Evolutionary conservation across 768 basidiomycete species (phyloP), one percentile per base, ranked within the genome.

Genomic region (Suillus placidus): DNA sequence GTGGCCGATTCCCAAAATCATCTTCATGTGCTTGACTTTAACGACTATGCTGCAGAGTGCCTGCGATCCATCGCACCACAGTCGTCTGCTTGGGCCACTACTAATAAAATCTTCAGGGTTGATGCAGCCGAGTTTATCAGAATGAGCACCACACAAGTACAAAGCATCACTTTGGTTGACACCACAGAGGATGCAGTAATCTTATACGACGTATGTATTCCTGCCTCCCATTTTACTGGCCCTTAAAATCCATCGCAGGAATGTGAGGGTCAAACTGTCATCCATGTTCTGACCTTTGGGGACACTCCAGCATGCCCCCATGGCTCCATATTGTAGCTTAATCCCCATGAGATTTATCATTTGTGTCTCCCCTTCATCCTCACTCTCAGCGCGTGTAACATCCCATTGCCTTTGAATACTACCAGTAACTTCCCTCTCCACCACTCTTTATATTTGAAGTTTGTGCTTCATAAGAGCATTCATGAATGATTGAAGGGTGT

Each of bases 311-410:
- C 30, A 37, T 18, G 12, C 10, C 20, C 42, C 16, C n/a, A n/a
- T n/a, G n/a, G n/a, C n/a, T n/a, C n/a, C n/a, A n/a, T 34, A n/a
- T 13, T 2, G 49, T 34, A 37, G 2, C 20, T 34, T 20, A 14
- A 58, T n/a, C 2, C 5, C 23, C 14, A 26, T 32, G 34, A 32
- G 10, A n/a, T 49, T 26, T 52, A 32, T 7, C 26, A 82, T 77
- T 67, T 90, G 82, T 69, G 88, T 80, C 68, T 90, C 89, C n/a
- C 71, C 79, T 49, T 93, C 91, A 49, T 88, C 86, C 67, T 92
- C 90, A 0, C 74, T 72, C 34, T 85, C 84, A 0, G 79, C 83
- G 49, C 83, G 77, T 10, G 77, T 72, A 12, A 87, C 81, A 61
- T 80, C 78, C 90, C 90, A 92, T 7, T 68, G 54, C 54, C 87